A percentile compares a stretch with the other conserved stretches of the same genome.
Evolutionary conservation across 768 basidiomycete species (phyloP).

Genomic region (Pleurotus pulmonarius): DNA sequence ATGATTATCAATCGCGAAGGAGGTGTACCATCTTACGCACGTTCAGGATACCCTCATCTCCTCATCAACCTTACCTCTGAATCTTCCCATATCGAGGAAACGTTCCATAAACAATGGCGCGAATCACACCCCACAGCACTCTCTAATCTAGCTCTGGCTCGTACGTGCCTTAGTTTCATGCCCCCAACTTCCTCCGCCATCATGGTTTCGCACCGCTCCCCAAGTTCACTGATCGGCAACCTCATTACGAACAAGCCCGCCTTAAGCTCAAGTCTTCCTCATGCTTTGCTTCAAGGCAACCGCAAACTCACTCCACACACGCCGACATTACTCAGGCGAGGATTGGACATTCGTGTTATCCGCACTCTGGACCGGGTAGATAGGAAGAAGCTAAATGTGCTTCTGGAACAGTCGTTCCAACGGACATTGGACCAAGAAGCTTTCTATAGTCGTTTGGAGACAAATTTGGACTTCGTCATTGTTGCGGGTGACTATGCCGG

Average conservation of each 20-base stretch:
- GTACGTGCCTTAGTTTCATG: conserved; percentile 87
- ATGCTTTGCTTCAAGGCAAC: conserved; percentile 86
- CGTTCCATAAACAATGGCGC: conserved; percentile 77
- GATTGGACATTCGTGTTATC: conserved; percentile 81
- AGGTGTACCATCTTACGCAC: conserved; percentile 96
- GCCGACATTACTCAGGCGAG: conserved; percentile 88
- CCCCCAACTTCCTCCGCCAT: conserved; percentile 90
- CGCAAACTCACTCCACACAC: conserved; percentile 85
- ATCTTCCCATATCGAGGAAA: conserved; percentile 77
- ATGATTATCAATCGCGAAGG: conserved; percentile 98
- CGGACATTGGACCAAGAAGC: conserved; percentile 63
- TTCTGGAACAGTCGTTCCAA: conserved; percentile 87
- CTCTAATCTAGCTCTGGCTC: conserved; percentile 80
- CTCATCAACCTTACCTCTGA: conserved; percentile 93
- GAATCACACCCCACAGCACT: conserved; percentile 80
- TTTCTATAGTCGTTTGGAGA: conserved; percentile 79
- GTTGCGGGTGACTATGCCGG: conserved; percentile 95
- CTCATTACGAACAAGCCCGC: conserved; percentile 98
- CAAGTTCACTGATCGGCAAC: conserved; percentile 93
- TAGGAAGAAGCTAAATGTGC: conserved; percentile 63
- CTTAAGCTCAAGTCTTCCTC: conserved; percentile 91
- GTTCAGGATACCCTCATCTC: conserved; percentile 90
- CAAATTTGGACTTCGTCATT: conserved; percentile 84
- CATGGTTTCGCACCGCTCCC: conserved; percentile 96
- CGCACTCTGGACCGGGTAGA: conserved; percentile 71